phyloP scores from a whole-genome alignment of 257 asterid species.

The Cinchona pubescens region DNA sequence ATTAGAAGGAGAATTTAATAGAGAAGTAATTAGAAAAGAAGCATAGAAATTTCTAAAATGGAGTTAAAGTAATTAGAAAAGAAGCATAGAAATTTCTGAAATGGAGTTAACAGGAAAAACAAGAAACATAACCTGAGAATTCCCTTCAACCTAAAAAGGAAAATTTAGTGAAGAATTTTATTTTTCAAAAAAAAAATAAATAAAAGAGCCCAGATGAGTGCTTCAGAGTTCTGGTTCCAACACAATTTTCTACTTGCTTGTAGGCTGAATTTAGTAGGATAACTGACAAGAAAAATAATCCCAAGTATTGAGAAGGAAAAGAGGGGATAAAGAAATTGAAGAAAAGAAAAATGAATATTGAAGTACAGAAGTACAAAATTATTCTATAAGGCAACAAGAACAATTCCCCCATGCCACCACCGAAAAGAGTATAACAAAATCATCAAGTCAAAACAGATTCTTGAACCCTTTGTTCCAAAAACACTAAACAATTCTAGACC shows the following conservation, averaged over 20 bases:
- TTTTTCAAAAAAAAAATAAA: no score
- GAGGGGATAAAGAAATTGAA: neutral
- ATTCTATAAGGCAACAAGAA: neutral
- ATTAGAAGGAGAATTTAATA: no score
- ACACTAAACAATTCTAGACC: neutral
- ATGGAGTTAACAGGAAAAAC: no score
- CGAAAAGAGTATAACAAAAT: constrained; percentile 1
- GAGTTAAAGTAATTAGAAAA: no score
- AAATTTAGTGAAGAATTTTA: no score
- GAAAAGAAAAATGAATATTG: neutral
- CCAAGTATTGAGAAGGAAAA: neutral
- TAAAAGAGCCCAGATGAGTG: neutral
- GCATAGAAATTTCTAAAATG: no score
- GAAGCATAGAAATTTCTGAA: no score
- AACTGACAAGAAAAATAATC: neutral
- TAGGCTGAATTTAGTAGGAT: no score
- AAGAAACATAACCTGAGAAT: no score
- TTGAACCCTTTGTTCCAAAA: neutral
- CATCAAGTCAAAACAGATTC: neutral
- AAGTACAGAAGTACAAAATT: neutral
- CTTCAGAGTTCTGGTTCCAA: neutral
- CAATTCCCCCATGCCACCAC: constrained; percentile 13
- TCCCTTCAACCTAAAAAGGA: no score
- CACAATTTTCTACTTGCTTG: neutral
- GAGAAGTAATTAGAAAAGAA: no score